A percentile compares a stretch with the other conserved stretches of the same genome.
Evolutionary conservation across 768 basidiomycete species (phyloP).

Genomic region (Bullera alba): DNA sequence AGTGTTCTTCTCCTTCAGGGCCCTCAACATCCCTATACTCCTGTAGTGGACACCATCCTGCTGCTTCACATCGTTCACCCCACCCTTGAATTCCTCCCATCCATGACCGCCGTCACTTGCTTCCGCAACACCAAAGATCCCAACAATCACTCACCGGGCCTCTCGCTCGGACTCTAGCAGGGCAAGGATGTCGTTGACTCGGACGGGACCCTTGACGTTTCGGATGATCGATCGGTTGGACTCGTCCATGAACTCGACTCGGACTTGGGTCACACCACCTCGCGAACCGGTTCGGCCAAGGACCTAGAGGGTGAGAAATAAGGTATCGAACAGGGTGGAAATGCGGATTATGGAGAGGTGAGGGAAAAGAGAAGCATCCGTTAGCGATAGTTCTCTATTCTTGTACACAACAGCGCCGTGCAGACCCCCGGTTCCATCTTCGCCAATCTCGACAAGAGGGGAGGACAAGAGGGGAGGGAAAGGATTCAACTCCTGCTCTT

Average conservation of each 20-base stretch:
- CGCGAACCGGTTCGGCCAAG: conserved; percentile 97
- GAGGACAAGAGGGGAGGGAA: too few relatives aligned
- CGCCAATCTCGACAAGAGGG: too few relatives aligned
- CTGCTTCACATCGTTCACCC: too few relatives aligned
- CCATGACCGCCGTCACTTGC: too few relatives aligned
- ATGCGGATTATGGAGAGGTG: neutral
- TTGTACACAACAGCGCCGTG: neutral
- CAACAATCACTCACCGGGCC: conserved; percentile 71
- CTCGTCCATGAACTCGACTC: conserved; percentile 99
- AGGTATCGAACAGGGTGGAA: neutral
- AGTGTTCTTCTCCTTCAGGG: too few relatives aligned
- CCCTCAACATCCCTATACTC: too few relatives aligned
- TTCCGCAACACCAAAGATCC: too few relatives aligned
- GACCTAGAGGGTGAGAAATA: conserved; percentile 55
- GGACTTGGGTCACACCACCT: conserved; percentile 98
- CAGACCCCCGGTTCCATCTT: too few relatives aligned
- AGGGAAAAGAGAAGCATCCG: neutral
- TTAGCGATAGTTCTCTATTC: too few relatives aligned
- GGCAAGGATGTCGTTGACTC: conserved; percentile 92
- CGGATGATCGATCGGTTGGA: conserved; percentile 91
- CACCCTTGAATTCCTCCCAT: too few relatives aligned
- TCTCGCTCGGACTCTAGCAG: conserved; percentile 97
- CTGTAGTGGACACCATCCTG: too few relatives aligned
- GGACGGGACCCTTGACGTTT: conserved; percentile 97
- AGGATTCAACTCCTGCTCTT: too few relatives aligned